Conservation (phyloP, 2,329 filamentous ascomycete genomes). For the Zarea fungicola region DNA sequence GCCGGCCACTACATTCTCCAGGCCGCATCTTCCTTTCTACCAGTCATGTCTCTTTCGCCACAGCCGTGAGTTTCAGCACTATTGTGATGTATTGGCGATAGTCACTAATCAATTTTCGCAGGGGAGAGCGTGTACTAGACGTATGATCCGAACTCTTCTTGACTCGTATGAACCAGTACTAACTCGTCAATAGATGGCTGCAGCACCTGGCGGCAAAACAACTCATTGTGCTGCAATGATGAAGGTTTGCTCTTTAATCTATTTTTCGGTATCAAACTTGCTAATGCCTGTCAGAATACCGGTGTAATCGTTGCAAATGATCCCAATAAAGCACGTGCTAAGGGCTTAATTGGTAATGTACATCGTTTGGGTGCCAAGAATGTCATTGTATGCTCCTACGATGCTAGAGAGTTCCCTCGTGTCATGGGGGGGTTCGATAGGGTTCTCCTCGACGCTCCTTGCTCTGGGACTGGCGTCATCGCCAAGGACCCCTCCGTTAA, state of each 20-base stretch:
- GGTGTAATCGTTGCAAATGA: slow-evolving; percentile 96
- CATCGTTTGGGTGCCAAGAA: slow-evolving; percentile 92
- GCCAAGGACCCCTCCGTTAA: slow-evolving; percentile 95
- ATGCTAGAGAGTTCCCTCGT: slow-evolving; percentile 87
- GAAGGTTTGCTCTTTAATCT: slow-evolving; percentile 37
- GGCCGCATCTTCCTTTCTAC: slow-evolving; percentile 92
- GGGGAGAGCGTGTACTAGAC: slow-evolving; percentile 74
- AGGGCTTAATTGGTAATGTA: slow-evolving; percentile 96
- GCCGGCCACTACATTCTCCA: slow-evolving; percentile 97
- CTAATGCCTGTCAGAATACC: slow-evolving; percentile 55
- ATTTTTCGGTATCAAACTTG: too few relatives aligned
- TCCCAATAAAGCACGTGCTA: slow-evolving; percentile 85
- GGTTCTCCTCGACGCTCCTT: slow-evolving; percentile 89
- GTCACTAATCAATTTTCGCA: not conserved
- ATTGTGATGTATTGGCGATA: not conserved
- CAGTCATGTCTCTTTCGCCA: slow-evolving; percentile 93
- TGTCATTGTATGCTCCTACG: slow-evolving; percentile 91
- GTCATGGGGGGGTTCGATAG: slow-evolving; percentile 95
- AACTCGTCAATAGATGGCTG: slow-evolving; percentile 57
- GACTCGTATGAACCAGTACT: not conserved
- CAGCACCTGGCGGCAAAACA: slow-evolving; percentile 92
- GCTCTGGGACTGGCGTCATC: slow-evolving; percentile 95
- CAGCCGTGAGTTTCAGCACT: slow-evolving; percentile 58
- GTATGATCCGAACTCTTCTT: not conserved
- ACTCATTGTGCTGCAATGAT: slow-evolving; percentile 95